phyloP scores from a whole-genome alignment of 2,329 filamentous ascomycete genomes.

The Colletotrichum tropicale region DNA sequence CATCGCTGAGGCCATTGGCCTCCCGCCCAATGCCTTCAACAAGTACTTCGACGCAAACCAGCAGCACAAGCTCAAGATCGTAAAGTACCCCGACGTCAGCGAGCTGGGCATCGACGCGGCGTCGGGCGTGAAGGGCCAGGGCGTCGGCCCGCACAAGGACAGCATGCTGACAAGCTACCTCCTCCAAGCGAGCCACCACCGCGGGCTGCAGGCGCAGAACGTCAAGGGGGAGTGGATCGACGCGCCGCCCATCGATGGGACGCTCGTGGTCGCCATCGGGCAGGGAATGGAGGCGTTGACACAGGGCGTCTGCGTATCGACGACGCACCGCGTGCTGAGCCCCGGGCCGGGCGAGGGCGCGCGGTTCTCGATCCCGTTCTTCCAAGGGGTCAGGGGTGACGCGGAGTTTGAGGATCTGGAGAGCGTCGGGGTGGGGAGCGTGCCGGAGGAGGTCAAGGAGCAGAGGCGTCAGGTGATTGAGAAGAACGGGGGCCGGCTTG shows the following conservation, averaged over 20 bases:
- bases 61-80: conserved; percentile 90
- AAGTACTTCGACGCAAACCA: conserved; percentile 76
- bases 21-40: conserved; percentile 72
- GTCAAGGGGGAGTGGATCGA: conserved; percentile 80
- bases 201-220: conserved; percentile 84
- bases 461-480: conserved; percentile 65
- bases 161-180: conserved; percentile 84
- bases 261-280: conserved; percentile 85
- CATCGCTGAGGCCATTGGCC: conserved; percentile 81
- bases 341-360: conserved; percentile 72
- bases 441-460: conserved; percentile 67
- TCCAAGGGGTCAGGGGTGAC: conserved; percentile 83
- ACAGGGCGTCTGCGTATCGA: conserved; percentile 79
- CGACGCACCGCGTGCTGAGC: conserved; percentile 83
- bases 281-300: conserved; percentile 88
- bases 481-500: conserved; percentile 62
- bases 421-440: conserved; percentile 56
- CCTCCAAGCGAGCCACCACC: conserved; percentile 78
- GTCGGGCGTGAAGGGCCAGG: conserved; percentile 52
- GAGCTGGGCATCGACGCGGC: conserved; percentile 53
- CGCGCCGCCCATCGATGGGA: conserved; percentile 75
- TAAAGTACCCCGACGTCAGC: conserved; percentile 80
- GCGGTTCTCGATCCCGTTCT: conserved; percentile 83
- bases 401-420: conserved; percentile 81
- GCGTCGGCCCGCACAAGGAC: conserved; percentile 83